Conservation (phyloP, 805 yeast species). For the Lachancea thermotolerans region DNA sequence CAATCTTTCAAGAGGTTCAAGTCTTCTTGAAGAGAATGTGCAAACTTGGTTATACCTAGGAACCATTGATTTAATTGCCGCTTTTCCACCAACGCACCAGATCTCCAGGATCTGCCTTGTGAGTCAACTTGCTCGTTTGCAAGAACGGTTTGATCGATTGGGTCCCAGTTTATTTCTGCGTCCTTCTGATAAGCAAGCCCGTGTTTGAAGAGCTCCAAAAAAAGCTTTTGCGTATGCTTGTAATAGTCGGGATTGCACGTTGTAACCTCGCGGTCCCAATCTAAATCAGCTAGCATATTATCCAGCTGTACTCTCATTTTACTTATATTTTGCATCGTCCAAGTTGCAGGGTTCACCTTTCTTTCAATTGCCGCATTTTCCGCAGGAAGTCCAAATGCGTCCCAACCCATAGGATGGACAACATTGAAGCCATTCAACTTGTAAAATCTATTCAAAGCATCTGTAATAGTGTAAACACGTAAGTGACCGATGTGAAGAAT, state of each 20-base stretch:
- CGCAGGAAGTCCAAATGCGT: conserved; percentile 96
- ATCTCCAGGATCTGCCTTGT: conserved; percentile 91
- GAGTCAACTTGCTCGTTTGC: conserved; percentile 96
- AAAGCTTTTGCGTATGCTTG: conserved; percentile 86
- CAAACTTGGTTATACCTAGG: conserved; percentile 79
- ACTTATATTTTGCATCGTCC: conserved; percentile 78
- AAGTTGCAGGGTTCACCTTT: conserved; percentile 64
- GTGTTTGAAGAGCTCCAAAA: conserved; percentile 60
- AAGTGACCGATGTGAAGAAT: conserved; percentile 88
- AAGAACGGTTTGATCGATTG: conserved; percentile 86
- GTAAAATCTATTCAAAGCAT: conserved; percentile 70
- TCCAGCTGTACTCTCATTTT: conserved; percentile 83
- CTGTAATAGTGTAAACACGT: conserved; percentile 87
- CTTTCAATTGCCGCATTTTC: conserved; percentile 96
- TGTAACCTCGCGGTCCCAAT: conserved; percentile 86
- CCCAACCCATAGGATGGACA: conserved; percentile 98
- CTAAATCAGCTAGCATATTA: conserved; percentile 76
- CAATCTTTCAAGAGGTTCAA: conserved; percentile 56
- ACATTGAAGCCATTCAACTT: conserved; percentile 71
- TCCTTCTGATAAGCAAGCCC: conserved; percentile 81
- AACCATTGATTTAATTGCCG: conserved; percentile 85
- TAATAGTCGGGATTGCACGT: conserved; percentile 87
- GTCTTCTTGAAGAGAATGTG: conserved; percentile 60
- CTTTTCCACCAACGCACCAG: conserved; percentile 92
- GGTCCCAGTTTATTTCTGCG: conserved; percentile 97